A percentile compares a stretch with the other conserved stretches of the same genome.
These are phyloP conservation scores for Bauhinia variegata DNA, from an alignment of 306 rosid species.

Conservation along the genomic window DNA sequence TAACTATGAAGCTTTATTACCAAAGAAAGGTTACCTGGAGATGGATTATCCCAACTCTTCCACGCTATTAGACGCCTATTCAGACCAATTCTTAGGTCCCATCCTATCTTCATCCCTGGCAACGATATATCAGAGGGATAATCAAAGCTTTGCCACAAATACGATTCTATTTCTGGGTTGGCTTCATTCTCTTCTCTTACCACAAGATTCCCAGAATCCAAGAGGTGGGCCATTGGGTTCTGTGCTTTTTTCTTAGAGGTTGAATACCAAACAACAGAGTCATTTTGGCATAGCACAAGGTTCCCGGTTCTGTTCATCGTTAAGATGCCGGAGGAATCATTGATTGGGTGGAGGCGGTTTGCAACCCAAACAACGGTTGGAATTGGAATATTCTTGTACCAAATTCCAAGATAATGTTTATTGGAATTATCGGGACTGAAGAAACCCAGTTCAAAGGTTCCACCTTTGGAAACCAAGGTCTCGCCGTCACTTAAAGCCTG, in stretches of 20 bases:
- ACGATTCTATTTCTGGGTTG: constrained; percentile 26
- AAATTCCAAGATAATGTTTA: constrained; percentile 55
- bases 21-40: constrained; percentile 3
- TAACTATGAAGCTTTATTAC: constrained; percentile 5
- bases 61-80: constrained; percentile 35
- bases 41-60: constrained; percentile 30
- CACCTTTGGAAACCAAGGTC: constrained; percentile 49
- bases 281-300: constrained; percentile 43
- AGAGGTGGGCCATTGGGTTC: constrained; percentile 40
- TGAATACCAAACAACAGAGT: constrained; percentile 38
- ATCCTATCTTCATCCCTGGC: constrained; percentile 56
- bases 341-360: constrained; percentile 52
- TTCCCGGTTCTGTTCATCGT: constrained; percentile 44
- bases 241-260: constrained; percentile 22
- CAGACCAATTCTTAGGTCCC: constrained; percentile 45
- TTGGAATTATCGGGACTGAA: constrained; percentile 55
- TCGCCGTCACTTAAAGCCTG: constrained; percentile 39
- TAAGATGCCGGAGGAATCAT: constrained; percentile 45
- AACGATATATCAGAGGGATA: constrained; percentile 41
- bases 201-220: constrained; percentile 60
- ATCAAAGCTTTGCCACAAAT: constrained; percentile 58
- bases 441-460: constrained; percentile 64
- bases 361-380: constrained; percentile 62
- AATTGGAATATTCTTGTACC: constrained; percentile 55
- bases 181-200: constrained; percentile 42